A percentile compares a stretch with the other conserved stretches of the same genome.
phyloP scores from a whole-genome alignment of 2,329 filamentous ascomycete species.

The Fusarium albosuccineum region DNA sequence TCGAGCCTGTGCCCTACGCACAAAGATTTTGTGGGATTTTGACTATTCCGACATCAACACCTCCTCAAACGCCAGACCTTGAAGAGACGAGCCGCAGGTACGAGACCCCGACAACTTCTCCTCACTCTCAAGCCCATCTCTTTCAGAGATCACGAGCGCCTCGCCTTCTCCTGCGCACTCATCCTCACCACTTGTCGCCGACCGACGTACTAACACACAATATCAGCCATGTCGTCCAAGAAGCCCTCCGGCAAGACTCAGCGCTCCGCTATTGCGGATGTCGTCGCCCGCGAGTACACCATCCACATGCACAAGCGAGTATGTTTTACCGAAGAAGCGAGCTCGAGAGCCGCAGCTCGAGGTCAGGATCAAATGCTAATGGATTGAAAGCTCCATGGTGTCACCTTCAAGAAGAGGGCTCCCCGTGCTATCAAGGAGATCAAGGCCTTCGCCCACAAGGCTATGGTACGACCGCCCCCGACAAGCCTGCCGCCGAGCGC shows the following conservation, averaged over 20 bases:
- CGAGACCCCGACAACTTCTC: constrained; percentile 47
- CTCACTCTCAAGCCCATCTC: constrained; percentile 34
- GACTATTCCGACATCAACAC: constrained; percentile 52
- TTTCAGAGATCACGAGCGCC: constrained; percentile 38
- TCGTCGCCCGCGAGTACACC: constrained; percentile 99
- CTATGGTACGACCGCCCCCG: constrained; percentile 82
- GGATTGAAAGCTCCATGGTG: constrained; percentile 85
- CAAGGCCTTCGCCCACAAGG: constrained; percentile 89
- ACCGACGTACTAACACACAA: constrained; percentile 46
- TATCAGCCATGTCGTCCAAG: constrained; percentile 60
- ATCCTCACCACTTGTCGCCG: constrained; percentile 20
- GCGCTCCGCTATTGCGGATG: constrained; percentile 98
- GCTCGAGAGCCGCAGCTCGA: constrained; percentile 27
- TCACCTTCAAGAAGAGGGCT: constrained; percentile 99
- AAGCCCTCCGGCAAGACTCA: constrained; percentile 59
- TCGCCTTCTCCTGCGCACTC: constrained; percentile 32
- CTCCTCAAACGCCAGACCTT: constrained; percentile 55
- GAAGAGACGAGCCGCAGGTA: constrained; percentile 59
- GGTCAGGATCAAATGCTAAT: constrained; percentile 31
- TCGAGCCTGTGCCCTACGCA: constrained; percentile 57
- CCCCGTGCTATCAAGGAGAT: constrained; percentile 99
- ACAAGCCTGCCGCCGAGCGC: constrained; percentile 22
- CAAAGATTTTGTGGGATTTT: constrained; percentile 59
- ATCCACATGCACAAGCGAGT: constrained; percentile 99
- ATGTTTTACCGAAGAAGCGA: constrained; percentile 44